Percentiles rank a stretch among this genome's conserved stretches.
Conservation (phyloP, 2,329 filamentous ascomycete genomes). For the Trichoderma polysporum region DNA sequence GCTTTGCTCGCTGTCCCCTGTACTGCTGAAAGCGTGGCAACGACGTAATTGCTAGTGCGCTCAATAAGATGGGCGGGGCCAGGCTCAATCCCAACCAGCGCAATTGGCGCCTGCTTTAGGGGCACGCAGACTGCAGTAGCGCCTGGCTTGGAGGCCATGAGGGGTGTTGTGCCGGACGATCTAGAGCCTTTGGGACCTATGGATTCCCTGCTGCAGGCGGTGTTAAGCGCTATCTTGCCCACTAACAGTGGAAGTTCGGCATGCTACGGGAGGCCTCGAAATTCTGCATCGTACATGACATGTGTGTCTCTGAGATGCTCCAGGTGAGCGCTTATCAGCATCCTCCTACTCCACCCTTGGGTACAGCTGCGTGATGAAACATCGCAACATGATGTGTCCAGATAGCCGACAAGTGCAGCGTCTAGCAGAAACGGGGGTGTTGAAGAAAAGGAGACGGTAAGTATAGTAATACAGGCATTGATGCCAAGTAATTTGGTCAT, state of each 20-base stretch:
- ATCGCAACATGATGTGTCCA: not conserved
- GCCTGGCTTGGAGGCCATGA: not conserved
- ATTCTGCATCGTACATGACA: not conserved
- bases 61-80: not conserved
- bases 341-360: not conserved
- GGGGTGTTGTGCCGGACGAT: not conserved
- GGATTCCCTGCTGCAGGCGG: not conserved
- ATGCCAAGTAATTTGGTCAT: not conserved
- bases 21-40: constrained; percentile 18
- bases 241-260: not conserved
- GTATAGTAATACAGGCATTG: not conserved
- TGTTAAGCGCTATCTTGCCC: not conserved
- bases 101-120: constrained; percentile 3
- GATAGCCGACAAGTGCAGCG: not conserved
- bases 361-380: not conserved
- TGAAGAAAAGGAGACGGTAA: not conserved
- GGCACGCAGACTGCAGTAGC: constrained; percentile 7
- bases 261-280: constrained; percentile 9
- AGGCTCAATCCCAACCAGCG: not conserved
- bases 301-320: not conserved
- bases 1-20: constrained; percentile 15
- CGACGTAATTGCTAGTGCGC: constrained; percentile 8
- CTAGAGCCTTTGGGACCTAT: not conserved
- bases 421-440: not conserved
- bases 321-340: constrained; percentile 9